A percentile compares a stretch with the other conserved stretches of the same genome.
Evolutionary conservation across 1,284 basidiomycete species (phyloP).

Genomic region (Heterobasidion parviporum): DNA sequence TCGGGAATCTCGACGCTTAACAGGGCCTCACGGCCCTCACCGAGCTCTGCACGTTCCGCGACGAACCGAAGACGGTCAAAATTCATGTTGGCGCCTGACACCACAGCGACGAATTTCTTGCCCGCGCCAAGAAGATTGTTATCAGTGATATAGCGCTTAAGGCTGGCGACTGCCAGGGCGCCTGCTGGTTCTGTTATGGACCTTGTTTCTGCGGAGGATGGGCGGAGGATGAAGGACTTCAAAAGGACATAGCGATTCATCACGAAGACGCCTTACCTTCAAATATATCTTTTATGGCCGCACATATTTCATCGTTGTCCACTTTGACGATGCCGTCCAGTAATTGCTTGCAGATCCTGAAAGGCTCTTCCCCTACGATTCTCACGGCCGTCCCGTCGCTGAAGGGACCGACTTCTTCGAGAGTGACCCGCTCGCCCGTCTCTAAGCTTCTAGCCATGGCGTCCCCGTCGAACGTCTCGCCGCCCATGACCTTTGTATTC

Average conservation of each 20-base stretch:
- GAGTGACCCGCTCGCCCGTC: conserved; percentile 72
- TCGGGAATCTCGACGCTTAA: conserved; percentile 94
- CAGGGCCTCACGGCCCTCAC: conserved; percentile 91
- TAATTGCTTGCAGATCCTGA: conserved; percentile 82
- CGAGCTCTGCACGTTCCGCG: conserved; percentile 94
- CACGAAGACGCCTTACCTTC: conserved; percentile 56
- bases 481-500: conserved; percentile 77
- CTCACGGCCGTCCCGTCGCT: conserved; percentile 99
- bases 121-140: conserved; percentile 78
- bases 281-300: conserved; percentile 98
- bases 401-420: conserved; percentile 93
- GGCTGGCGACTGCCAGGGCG: conserved; percentile 87
- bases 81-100: conserved; percentile 99
- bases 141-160: conserved; percentile 82
- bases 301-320: conserved; percentile 95
- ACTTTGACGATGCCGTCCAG: conserved; percentile 85
- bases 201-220: conserved; percentile 64
- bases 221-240: neutral
- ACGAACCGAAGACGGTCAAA: conserved; percentile 95
- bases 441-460: conserved; percentile 82
- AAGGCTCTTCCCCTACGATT: conserved; percentile 91
- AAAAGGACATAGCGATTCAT: neutral
- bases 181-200: conserved; percentile 96
- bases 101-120: conserved; percentile 85
- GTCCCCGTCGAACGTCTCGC: conserved; percentile 95